Conservation (phyloP, 2,329 filamentous ascomycete species). For the Cladosporium sp. region DNA sequence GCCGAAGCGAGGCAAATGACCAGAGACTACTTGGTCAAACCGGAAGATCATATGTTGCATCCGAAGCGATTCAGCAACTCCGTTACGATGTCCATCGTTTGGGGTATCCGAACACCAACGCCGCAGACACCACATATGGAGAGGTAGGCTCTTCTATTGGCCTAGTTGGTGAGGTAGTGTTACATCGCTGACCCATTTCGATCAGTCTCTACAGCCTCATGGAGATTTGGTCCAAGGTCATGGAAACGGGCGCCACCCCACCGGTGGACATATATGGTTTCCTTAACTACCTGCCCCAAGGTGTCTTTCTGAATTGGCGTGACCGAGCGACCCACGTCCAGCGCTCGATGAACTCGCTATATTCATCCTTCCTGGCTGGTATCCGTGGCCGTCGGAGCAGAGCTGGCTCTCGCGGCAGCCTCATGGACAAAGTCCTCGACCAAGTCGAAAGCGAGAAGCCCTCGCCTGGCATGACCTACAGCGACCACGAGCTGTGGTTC, state of each 20-base stretch:
- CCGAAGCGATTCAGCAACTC: conserved; percentile 46
- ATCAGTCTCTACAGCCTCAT: conserved; percentile 37
- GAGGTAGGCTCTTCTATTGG: conserved; percentile 6
- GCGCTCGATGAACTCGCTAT: conserved; percentile 38
- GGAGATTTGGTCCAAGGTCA: conserved; percentile 39
- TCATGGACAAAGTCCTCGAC: conserved; percentile 40
- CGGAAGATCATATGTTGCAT: conserved; percentile 42
- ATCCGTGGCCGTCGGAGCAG: conserved; percentile 30
- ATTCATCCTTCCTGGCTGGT: conserved; percentile 31
- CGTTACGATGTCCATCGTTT: conserved; percentile 39
- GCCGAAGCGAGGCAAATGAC: conserved; percentile 47
- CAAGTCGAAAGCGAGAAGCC: conserved; percentile 22
- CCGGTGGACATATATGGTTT: conserved; percentile 45
- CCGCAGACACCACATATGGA: conserved; percentile 19
- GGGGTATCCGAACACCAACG: conserved; percentile 24
- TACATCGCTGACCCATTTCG: conserved; percentile 17
- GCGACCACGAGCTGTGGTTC: conserved; percentile 34
- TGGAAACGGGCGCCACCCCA: conserved; percentile 45
- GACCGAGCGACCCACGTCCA: conserved; percentile 33
- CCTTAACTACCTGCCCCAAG: conserved; percentile 39
- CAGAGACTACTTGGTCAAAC: conserved; percentile 37
- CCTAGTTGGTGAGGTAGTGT: no score
- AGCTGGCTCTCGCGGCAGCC: conserved; percentile 23
- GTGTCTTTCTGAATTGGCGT: conserved; percentile 36
- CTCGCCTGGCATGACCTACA: conserved; percentile 18